Evolutionary conservation across 2,329 filamentous ascomycete genomes (phyloP).

Genomic region (Didymella exigua): DNA sequence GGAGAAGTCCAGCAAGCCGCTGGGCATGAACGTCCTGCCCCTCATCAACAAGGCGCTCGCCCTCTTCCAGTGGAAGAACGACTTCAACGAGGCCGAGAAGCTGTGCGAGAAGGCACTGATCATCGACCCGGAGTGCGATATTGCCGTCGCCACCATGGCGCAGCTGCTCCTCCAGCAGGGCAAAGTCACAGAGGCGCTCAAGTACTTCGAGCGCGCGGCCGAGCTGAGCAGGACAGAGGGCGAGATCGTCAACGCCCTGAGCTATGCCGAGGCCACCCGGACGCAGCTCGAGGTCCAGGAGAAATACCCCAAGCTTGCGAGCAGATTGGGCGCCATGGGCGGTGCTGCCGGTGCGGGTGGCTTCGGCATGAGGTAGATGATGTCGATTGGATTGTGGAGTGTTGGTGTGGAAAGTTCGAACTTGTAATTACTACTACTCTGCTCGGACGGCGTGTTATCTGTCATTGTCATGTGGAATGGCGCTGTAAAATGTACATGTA

Average conservation of each 20-base stretch:
- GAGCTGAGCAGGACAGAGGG: conserved; percentile 93
- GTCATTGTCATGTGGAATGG: neutral
- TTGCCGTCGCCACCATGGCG: conserved; percentile 97
- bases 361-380: conserved; percentile 41
- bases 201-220: conserved; percentile 95
- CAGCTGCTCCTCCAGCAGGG: conserved; percentile 97
- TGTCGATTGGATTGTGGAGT: neutral
- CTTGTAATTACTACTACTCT: conserved; percentile 17
- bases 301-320: conserved; percentile 59
- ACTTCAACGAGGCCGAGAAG: conserved; percentile 92
- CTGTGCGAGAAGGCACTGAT: conserved; percentile 97
- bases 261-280: conserved; percentile 94
- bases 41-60: conserved; percentile 98
- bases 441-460: neutral
- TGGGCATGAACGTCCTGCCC: conserved; percentile 96
- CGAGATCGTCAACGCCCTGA: conserved; percentile 94
- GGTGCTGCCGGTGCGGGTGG: conserved; percentile 37
- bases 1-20: conserved; percentile 92
- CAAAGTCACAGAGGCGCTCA: conserved; percentile 92
- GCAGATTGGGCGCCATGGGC: conserved; percentile 55
- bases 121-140: conserved; percentile 98
- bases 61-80: conserved; percentile 97
- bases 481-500: conserved; percentile 19
- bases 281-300: conserved; percentile 82
- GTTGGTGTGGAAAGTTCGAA: neutral